phyloP scores from a whole-genome alignment of 2,329 filamentous ascomycete species.

The Byssothecium circinans region DNA sequence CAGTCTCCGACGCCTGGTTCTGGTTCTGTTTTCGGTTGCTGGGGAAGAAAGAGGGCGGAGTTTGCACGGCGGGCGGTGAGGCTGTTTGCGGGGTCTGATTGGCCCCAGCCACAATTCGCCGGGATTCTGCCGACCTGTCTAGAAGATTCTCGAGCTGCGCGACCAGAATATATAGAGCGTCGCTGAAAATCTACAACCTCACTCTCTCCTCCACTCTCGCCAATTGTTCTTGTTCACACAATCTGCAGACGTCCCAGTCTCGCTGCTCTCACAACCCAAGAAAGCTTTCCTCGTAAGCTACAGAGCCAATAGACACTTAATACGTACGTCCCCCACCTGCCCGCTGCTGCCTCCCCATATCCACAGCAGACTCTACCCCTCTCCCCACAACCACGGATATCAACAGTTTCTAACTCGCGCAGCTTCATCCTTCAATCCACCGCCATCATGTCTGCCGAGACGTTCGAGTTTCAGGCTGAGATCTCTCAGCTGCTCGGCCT shows the following conservation, averaged over 20 bases:
- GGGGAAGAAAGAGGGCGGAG: background rate
- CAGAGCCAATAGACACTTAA: conserved; percentile 16
- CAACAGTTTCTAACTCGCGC: conserved; percentile 1
- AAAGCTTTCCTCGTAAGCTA: conserved; percentile 9
- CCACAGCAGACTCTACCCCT: background rate
- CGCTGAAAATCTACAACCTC: conserved; percentile 23
- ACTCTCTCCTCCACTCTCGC: conserved; percentile 12
- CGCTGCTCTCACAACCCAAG: conserved; percentile 16
- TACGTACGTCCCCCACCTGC: background rate
- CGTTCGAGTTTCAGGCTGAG: conserved; percentile 99
- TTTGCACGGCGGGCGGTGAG: conserved; percentile 26
- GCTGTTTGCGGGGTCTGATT: conserved; percentile 22
- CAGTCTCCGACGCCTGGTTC: no score
- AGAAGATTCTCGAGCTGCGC: conserved; percentile 44
- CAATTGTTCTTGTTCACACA: background rate
- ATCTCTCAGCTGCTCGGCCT: conserved; percentile 99
- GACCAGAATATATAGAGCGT: conserved; percentile 33
- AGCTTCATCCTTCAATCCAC: conserved; percentile 15
- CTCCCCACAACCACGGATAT: no score
- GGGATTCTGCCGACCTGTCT: conserved; percentile 39
- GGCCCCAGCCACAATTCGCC: conserved; percentile 29
- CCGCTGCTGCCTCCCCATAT: background rate
- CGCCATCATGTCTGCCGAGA: conserved; percentile 78
- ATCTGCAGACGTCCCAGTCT: conserved; percentile 25
- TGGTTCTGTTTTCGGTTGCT: no score